Conservation (phyloP, 805 yeast species). For the Maudiozyma pseudohumilis region DNA sequence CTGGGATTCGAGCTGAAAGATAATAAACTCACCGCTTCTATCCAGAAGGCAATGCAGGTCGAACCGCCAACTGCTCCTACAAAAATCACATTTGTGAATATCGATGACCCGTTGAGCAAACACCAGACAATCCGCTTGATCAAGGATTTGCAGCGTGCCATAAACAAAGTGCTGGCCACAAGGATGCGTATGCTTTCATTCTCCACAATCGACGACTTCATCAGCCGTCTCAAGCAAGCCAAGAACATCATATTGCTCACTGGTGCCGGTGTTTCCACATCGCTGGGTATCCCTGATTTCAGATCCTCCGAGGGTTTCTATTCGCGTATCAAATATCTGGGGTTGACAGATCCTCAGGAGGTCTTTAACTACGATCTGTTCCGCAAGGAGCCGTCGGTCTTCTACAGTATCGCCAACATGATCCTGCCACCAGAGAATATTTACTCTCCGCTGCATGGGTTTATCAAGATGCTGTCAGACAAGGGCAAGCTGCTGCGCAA, state of each 20-base stretch:
- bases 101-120: conserved; percentile 34
- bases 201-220: conserved; percentile 48
- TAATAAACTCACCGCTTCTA: conserved; percentile 26
- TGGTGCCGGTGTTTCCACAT: conserved; percentile 90
- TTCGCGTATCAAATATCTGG: conserved; percentile 53
- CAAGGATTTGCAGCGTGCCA: conserved; percentile 48
- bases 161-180: conserved; percentile 47
- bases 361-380: conserved; percentile 69
- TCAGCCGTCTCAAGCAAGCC: conserved; percentile 43
- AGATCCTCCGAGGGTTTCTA: conserved; percentile 81
- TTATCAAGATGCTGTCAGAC: conserved; percentile 61
- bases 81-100: conserved; percentile 8
- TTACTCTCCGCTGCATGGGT: conserved; percentile 72
- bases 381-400: conserved; percentile 63
- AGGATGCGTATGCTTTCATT: conserved; percentile 47
- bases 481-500: conserved; percentile 69
- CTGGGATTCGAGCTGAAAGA: conserved; percentile 47
- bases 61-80: conserved; percentile 9
- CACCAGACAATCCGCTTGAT: conserved; percentile 38
- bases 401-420: conserved; percentile 75
- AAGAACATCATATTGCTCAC: conserved; percentile 62
- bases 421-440: conserved; percentile 61
- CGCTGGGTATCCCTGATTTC: conserved; percentile 86
- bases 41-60: conserved; percentile 20
- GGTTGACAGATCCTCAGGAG: conserved; percentile 80